These are phyloP conservation scores for Alternaria sp. DNA, from an alignment of 2,329 filamentous ascomycete genomes.

Conservation along the genomic window DNA sequence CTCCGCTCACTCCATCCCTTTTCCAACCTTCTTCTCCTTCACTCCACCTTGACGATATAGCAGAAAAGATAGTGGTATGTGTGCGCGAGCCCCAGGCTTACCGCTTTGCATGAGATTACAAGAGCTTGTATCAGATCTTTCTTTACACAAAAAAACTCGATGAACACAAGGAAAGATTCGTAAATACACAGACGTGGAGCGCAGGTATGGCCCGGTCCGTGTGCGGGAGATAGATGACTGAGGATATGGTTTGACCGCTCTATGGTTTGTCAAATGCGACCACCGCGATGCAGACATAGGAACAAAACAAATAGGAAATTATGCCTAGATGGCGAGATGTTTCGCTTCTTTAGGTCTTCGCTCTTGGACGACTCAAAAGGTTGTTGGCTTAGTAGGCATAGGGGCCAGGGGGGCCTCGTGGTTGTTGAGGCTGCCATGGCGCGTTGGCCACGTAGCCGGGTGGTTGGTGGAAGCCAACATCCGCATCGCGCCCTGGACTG, in stretches of 20 bases:
- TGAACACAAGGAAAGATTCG: constrained; percentile 9
- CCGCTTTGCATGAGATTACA: constrained; percentile 14
- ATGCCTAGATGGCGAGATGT: neutral
- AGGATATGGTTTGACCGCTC: neutral
- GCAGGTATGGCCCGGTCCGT: neutral
- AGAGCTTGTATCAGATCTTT: constrained; percentile 15
- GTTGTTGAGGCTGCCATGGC: constrained; percentile 36
- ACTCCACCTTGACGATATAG: neutral
- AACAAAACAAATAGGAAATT: neutral
- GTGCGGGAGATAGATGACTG: constrained; percentile 1
- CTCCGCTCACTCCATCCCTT: neutral
- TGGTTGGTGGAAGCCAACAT: constrained; percentile 28
- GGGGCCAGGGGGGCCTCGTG: constrained; percentile 28
- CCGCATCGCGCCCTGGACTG: constrained; percentile 39
- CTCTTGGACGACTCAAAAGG: neutral
- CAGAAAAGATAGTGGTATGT: constrained; percentile 10
- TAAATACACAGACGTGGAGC: constrained; percentile 1
- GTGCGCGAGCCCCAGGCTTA: constrained; percentile 12
- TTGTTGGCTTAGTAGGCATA: constrained; percentile 31
- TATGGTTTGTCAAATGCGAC: neutral
- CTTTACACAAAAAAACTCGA: constrained; percentile 5
- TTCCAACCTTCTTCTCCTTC: neutral
- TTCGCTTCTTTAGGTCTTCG: neutral
- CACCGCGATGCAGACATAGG: neutral
- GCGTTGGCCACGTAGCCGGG: constrained; percentile 30